A percentile compares a stretch with the other conserved stretches of the same genome.
Evolutionary conservation across 2,329 filamentous ascomycete genomes (phyloP).

Genomic region (Colletotrichum orchidophilum): DNA sequence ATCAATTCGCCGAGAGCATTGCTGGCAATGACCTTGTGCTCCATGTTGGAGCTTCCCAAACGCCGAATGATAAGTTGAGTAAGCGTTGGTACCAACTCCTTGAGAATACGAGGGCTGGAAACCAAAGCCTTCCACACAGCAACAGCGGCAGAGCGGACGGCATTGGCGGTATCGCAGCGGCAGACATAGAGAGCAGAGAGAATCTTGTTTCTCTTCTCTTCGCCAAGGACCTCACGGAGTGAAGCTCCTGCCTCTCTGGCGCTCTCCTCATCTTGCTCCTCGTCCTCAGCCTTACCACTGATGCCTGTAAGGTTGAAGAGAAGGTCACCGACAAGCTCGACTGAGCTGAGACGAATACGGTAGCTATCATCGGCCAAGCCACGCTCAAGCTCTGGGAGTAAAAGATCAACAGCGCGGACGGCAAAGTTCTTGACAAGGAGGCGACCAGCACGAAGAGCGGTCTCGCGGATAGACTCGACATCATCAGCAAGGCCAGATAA

Average conservation of each 20-base stretch:
- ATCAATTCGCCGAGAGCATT: slow-evolving; percentile 97
- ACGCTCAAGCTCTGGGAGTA: slow-evolving; percentile 93
- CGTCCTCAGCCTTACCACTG: slow-evolving; percentile 78
- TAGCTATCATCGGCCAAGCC: slow-evolving; percentile 98
- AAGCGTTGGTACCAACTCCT: slow-evolving; percentile 93
- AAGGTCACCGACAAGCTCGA: slow-evolving; percentile 95
- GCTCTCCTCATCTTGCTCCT: slow-evolving; percentile 79
- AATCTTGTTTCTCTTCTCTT: slow-evolving; percentile 96
- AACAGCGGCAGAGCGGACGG: slow-evolving; percentile 90
- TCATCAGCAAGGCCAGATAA: slow-evolving; percentile 94
- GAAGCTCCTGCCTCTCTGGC: slow-evolving; percentile 90
- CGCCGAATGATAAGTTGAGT: slow-evolving; percentile 95
- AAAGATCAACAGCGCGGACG: slow-evolving; percentile 89
- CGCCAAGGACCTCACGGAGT: slow-evolving; percentile 91
- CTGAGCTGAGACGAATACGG: slow-evolving; percentile 96
- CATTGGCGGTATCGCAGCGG: slow-evolving; percentile 92
- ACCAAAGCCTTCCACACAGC: slow-evolving; percentile 97
- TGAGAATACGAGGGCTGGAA: slow-evolving; percentile 88
- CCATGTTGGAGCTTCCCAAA: slow-evolving; percentile 94
- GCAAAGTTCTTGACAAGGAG: slow-evolving; percentile 99
- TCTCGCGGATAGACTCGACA: slow-evolving; percentile 95
- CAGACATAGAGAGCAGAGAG: slow-evolving; percentile 98
- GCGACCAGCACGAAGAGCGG: slow-evolving; percentile 91
- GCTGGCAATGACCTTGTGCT: slow-evolving; percentile 98
- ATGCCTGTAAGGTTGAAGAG: slow-evolving; percentile 98